Percentiles rank a stretch among this genome's conserved stretches.
phyloP scores from a whole-genome alignment of 495 filamentous ascomycete species.

The Cryomyces antarcticus region DNA sequence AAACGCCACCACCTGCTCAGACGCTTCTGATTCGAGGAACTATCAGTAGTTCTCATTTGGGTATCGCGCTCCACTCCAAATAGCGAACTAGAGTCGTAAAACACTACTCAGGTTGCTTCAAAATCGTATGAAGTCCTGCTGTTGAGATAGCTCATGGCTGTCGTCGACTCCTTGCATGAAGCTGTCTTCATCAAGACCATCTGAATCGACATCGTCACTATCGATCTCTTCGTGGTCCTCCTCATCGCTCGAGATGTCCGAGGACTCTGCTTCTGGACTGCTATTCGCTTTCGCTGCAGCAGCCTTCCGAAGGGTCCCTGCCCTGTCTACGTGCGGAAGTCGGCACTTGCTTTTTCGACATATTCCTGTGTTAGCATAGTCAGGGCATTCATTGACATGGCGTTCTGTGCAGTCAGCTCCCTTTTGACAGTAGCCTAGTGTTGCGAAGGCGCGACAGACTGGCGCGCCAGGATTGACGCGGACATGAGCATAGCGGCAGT shows the following conservation, averaged over 20 bases:
- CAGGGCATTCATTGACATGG: constrained; percentile 79
- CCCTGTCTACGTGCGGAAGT: constrained; percentile 74
- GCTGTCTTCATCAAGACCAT: constrained; percentile 55
- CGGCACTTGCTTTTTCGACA: constrained; percentile 56
- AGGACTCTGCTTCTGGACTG: constrained; percentile 33
- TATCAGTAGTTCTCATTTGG: too few species aligned
- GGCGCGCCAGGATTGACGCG: constrained; percentile 60
- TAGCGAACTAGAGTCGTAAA: too few species aligned
- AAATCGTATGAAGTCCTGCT: constrained; percentile 50
- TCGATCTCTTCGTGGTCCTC: constrained; percentile 55
- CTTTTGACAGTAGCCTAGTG: constrained; percentile 77
- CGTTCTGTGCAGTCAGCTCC: constrained; percentile 60
- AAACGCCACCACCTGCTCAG: too few species aligned
- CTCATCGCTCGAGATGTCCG: constrained; percentile 66
- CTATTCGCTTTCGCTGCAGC: constrained; percentile 20
- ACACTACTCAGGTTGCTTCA: constrained; percentile 8
- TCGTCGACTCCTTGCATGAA: constrained; percentile 24
- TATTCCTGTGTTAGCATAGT: constrained; percentile 75
- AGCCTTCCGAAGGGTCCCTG: constrained; percentile 45
- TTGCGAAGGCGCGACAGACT: constrained; percentile 70
- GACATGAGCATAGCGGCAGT: constrained; percentile 81
- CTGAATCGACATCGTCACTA: constrained; percentile 77
- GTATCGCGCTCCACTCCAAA: too few species aligned
- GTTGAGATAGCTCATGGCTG: constrained; percentile 31
- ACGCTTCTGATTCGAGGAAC: too few species aligned